Base-by-base conservation (phyloP, 169 alveolate genomes). In the Plasmodium reichenowi region DNA sequence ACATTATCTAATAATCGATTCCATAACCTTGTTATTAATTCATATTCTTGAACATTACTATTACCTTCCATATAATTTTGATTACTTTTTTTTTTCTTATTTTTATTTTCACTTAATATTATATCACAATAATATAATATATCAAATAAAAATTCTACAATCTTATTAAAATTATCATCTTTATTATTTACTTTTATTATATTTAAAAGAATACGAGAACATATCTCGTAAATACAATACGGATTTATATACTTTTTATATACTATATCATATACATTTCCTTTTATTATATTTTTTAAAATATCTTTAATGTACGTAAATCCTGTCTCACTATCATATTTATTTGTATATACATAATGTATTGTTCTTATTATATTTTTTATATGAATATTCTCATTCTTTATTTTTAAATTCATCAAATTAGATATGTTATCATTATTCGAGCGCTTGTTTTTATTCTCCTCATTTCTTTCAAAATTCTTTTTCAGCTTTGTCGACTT, bases 21-120 rank as follows among this genome's bases (percentile, higher is more conserved):
- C 96, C 96, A 94, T n/a, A 83, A 43, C 47, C 71, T 83, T 58
- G 85, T 72, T 12, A 83, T 59, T 2, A 83, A 22, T 43, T 83
- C 91, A 56, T 67, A 83, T 72, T 83, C 91, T 32, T 71, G 74
- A 20, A 3, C n/a, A 10, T 3, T 38, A 48, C 12, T 50, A 15
- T 1, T 43, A 1, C 13, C 59, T 8, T 38, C 47, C 38, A 6
- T 78, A 32, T 13, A 2, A 29, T 66, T 17, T 22, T 38, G 8
- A 13, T 3, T 17, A 13, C 9, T 43, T 4, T 13, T 38, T 26
- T 29, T 72, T 62, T 48, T 38, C 32, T 50, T 48, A 20, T 38
- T 71, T 5, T 22, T 72, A 17, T 56, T 83, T 13, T 83, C 74
- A 70, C 85, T 70, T 24, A 68, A 15, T 62, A 83, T 5, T 50